These are phyloP conservation scores for Arabidopsis suecica DNA, from an alignment of 345 rosid species.

Conservation along the genomic window DNA sequence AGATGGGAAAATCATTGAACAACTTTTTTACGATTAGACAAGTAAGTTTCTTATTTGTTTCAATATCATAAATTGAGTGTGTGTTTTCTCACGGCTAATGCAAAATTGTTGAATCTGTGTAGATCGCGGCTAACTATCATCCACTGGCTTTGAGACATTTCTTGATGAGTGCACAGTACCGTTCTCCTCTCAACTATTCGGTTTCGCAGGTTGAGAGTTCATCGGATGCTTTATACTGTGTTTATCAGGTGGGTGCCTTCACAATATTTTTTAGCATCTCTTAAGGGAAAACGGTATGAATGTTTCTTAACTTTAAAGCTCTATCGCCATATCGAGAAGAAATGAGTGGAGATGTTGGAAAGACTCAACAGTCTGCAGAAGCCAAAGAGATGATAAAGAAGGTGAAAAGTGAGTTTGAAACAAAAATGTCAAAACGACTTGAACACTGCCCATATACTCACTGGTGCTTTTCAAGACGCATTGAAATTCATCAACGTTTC, in stretches of 20 bases:
- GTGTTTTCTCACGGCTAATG: no score
- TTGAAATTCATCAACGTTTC: slow-evolving; percentile 69
- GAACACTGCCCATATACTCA: slow-evolving; percentile 61
- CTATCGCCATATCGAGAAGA: slow-evolving; percentile 49
- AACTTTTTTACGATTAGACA: not conserved
- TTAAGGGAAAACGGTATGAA: not conserved
- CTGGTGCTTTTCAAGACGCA: slow-evolving; percentile 71
- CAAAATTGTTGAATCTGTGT: no score
- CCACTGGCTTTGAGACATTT: no score
- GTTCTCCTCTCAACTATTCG: slow-evolving; percentile 61
- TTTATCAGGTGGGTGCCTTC: slow-evolving; percentile 62
- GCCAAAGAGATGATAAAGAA: slow-evolving; percentile 54
- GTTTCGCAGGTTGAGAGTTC: slow-evolving; percentile 66
- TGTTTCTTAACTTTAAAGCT: slow-evolving; percentile 45
- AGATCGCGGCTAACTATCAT: no score
- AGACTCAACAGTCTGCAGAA: slow-evolving; percentile 45
- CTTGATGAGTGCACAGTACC: no score
- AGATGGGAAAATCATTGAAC: not conserved
- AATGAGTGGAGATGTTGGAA: slow-evolving; percentile 30
- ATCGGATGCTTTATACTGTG: slow-evolving; percentile 45
- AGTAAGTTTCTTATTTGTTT: not conserved
- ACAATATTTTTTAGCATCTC: slow-evolving; percentile 5
- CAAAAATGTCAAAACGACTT: slow-evolving; percentile 75
- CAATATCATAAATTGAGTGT: not conserved
- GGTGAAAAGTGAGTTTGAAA: slow-evolving; percentile 55